Base-by-base conservation (phyloP, 352 stramenopile genomes). In the Globisporangium carolinianum region DNA sequence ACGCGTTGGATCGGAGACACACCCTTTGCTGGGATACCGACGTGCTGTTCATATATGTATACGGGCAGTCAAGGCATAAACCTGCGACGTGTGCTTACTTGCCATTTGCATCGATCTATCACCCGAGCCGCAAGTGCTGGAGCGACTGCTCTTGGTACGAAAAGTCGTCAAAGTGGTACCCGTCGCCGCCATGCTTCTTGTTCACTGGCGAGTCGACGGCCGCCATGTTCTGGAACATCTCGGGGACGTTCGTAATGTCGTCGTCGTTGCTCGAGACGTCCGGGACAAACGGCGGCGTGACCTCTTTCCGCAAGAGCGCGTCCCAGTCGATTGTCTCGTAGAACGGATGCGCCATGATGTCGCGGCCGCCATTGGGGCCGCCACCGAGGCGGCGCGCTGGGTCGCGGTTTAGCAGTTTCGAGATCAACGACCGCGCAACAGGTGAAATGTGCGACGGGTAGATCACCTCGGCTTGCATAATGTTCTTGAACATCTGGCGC, bases 381-480 rank as follows among this genome's bases (percentile, higher is more conserved):
- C 81, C 79, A n/a, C 97, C 97, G 18, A 99, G 82, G 50, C 97
- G 83, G 55, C 86, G 86, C 37, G 80, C 75, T 35, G 95, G 91
- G 58, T 99, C 88, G 58, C 97, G 97, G 53, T 96, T 94, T 42
- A 99, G 69, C 52, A 99, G 65, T 67, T 91, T 92, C 6, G 81
- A 87, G 64, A 95, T 95, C 15, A 93, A 53, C 41, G 79, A 90
- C 8, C 82, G 74, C 2, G 82, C 83, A 3, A 74, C 62, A 1
- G 83, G 73, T 0, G 82, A 91, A 62, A 95, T 93, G 70, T 95
- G 86, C 47, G 86, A 86, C 5, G 86, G 86, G 43, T 95, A 95
- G 55, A 93, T 92, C 35, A 94, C 83, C 45, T 95, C 86, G 0
- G 80, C 83, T 57, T 91, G 79, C 83, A 94, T 94, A 57, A 95